phyloP scores from a whole-genome alignment of 1,284 basidiomycete genomes.

The Fomitopsis palustris region DNA sequence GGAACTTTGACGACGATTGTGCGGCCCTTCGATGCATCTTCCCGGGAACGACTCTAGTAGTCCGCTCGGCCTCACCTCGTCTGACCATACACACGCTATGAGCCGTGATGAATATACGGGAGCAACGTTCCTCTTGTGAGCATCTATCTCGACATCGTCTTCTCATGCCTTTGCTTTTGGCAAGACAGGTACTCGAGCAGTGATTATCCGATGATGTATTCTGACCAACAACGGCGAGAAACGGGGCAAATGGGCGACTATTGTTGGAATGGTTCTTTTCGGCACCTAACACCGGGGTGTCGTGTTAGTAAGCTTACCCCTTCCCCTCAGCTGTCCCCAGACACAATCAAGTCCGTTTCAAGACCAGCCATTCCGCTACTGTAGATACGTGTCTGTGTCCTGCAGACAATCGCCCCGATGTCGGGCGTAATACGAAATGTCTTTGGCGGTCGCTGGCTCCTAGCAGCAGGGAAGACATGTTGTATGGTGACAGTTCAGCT shows the following conservation, averaged over 20 bases:
- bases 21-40: not conserved
- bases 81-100: not conserved
- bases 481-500: not conserved
- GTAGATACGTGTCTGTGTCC: not conserved
- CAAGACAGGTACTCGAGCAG: not conserved
- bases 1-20: not conserved
- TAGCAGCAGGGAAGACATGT: not conserved
- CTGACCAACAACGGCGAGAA: not conserved
- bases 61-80: not conserved
- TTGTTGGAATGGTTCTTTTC: not conserved
- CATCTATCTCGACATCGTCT: not conserved
- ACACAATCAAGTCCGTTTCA: not conserved
- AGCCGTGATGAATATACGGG: not conserved
- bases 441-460: not conserved
- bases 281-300: not conserved
- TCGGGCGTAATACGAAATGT: not conserved
- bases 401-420: not conserved
- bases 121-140: not conserved
- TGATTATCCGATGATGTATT: not conserved
- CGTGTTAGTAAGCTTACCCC: not conserved
- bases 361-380: not conserved
- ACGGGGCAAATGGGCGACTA: not conserved
- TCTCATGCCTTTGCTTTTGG: not conserved
- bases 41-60: not conserved
- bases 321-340: not conserved